A percentile compares a stretch with the other conserved stretches of the same genome.
Conservation (phyloP, 768 basidiomycete genomes). For the Boletus rubescentipes region DNA sequence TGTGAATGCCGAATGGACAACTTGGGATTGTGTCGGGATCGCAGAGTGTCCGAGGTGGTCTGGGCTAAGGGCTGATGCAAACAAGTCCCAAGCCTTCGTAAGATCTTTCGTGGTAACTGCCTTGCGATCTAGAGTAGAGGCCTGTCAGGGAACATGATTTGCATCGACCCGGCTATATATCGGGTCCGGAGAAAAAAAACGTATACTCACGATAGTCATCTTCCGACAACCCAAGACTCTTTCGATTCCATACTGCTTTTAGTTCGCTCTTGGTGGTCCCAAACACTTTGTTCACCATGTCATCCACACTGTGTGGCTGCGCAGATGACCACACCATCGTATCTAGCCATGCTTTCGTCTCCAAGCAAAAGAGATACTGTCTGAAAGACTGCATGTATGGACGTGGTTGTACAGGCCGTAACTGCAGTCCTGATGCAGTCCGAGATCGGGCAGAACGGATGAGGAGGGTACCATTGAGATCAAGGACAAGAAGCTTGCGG, state of each 20-base stretch:
- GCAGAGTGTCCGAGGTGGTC: neutral
- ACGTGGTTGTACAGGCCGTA: conserved; percentile 52
- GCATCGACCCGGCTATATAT: neutral
- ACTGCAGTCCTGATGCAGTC: conserved; percentile 9
- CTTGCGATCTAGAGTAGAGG: conserved; percentile 14
- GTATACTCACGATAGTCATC: conserved; percentile 66
- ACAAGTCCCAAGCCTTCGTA: conserved; percentile 58
- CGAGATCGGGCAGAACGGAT: conserved; percentile 45
- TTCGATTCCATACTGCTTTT: conserved; percentile 75
- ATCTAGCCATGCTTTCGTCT: conserved; percentile 68
- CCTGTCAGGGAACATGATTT: conserved; percentile 1
- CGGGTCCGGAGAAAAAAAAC: neutral
- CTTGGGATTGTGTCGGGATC: conserved; percentile 1
- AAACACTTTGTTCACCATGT: conserved; percentile 71
- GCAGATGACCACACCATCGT: conserved; percentile 91
- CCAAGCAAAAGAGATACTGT: conserved; percentile 59
- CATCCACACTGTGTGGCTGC: conserved; percentile 72
- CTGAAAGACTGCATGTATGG: conserved; percentile 66
- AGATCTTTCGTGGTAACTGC: conserved; percentile 72
- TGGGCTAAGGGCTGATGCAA: conserved; percentile 24
- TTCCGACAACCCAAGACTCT: conserved; percentile 64
- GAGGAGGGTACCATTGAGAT: conserved; percentile 67
- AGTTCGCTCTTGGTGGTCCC: conserved; percentile 41
- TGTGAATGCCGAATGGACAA: conserved; percentile 42
- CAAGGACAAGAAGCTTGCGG: conserved; percentile 71